A percentile compares a stretch with the other conserved stretches of the same genome.
These are phyloP conservation scores for Mayamaea pseudoterrestris DNA, from an alignment of 108 stramenopile genomes.

Conservation along the genomic window DNA sequence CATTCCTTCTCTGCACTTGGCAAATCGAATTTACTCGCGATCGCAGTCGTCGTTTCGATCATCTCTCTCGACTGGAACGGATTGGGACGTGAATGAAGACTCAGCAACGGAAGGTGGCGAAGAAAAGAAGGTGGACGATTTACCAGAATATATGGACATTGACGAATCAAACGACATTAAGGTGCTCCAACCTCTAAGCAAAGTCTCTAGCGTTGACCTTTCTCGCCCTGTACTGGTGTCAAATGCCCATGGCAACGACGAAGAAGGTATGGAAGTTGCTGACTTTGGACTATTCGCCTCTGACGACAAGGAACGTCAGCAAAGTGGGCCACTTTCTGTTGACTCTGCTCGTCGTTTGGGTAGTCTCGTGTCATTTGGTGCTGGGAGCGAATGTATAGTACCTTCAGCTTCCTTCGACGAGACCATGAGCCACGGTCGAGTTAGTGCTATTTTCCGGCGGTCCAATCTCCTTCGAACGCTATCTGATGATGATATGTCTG, in stretches of 20 bases:
- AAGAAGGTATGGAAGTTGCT: slow-evolving; percentile 37
- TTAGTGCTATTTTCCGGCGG: slow-evolving; percentile 16
- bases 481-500: slow-evolving; percentile 21
- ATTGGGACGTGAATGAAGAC: background rate
- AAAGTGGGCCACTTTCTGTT: too few species aligned
- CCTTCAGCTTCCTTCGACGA: slow-evolving; percentile 22
- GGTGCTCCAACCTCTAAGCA: background rate
- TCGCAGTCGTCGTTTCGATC: background rate
- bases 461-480: slow-evolving; percentile 11
- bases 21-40: slow-evolving; percentile 4
- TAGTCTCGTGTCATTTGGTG: slow-evolving; percentile 5
- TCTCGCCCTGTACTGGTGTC: slow-evolving; percentile 9
- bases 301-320: slow-evolving; percentile 4
- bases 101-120: background rate
- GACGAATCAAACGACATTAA: background rate
- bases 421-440: slow-evolving; percentile 9
- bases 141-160: background rate
- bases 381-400: background rate
- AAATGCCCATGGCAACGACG: slow-evolving; percentile 16
- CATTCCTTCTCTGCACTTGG: slow-evolving; percentile 4
- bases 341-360: slow-evolving; percentile 1
- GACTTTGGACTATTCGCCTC: background rate
- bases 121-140: background rate
- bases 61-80: background rate
- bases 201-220: background rate